phyloP scores from a whole-genome alignment of 2,329 filamentous ascomycete species.

The Ophiostoma quercus region DNA sequence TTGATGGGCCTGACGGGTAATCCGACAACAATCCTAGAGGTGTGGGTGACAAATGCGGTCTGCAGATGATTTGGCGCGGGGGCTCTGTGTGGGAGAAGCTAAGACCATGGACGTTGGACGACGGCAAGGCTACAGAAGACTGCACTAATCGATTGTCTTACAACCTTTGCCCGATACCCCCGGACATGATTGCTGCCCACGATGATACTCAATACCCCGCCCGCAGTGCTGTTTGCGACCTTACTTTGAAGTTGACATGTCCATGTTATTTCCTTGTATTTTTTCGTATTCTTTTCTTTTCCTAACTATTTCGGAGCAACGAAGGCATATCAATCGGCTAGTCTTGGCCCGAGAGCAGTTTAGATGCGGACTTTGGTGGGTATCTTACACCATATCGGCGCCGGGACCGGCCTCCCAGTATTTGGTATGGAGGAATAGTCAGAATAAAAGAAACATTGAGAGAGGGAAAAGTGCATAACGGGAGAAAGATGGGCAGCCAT shows the following conservation, averaged over 20 bases:
- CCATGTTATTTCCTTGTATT: constrained; percentile 2
- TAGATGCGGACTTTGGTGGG: neutral
- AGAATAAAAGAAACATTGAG: neutral
- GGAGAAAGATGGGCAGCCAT: too few species aligned
- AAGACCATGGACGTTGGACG: neutral
- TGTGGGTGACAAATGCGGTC: constrained; percentile 6
- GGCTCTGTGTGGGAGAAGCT: neutral
- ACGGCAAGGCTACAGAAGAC: neutral
- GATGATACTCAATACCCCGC: neutral
- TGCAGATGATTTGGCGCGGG: neutral
- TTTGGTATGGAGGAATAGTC: neutral
- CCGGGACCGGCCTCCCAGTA: neutral
- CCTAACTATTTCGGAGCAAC: neutral
- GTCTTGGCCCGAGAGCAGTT: neutral
- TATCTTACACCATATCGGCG: neutral
- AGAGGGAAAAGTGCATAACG: too few species aligned
- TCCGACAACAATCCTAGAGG: neutral
- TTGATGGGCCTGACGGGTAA: neutral
- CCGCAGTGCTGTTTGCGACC: neutral
- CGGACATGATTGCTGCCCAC: neutral
- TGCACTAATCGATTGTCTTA: neutral
- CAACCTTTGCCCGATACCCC: neutral
- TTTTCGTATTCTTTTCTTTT: neutral
- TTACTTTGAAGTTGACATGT: neutral
- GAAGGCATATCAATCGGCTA: neutral